Evolutionary conservation across 2,329 filamentous ascomycete species (phyloP).

Genomic region (Penicillium polonicum): DNA sequence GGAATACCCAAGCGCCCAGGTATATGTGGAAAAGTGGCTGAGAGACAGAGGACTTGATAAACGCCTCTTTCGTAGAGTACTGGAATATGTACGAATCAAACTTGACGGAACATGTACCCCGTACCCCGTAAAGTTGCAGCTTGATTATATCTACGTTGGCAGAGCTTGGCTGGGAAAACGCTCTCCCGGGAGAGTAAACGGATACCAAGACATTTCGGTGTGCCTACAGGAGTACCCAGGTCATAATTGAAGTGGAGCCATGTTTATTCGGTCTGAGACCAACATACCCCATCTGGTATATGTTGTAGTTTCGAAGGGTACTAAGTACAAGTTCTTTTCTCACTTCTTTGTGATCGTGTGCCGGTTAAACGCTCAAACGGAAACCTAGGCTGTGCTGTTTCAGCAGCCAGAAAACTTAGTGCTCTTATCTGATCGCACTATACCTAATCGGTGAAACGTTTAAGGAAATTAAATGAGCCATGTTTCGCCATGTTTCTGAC

Average conservation of each 20-base stretch:
- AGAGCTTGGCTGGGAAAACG: not conserved
- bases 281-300: not conserved
- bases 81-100: not conserved
- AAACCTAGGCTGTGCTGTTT: not conserved
- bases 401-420: not conserved
- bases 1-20: not conserved
- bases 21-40: not conserved
- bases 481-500: not conserved
- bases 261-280: not conserved
- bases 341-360: not conserved
- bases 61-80: not conserved
- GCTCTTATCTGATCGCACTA: conserved; percentile 9
- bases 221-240: not conserved
- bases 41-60: not conserved
- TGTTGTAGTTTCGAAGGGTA: not conserved
- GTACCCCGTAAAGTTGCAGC: not conserved
- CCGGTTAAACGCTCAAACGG: not conserved
- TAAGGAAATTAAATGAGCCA: conserved; percentile 4
- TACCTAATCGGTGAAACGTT: not conserved
- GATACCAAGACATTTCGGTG: not conserved
- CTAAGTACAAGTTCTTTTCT: not conserved
- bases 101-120: not conserved
- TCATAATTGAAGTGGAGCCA: not conserved
- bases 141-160: not conserved
- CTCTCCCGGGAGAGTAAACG: not conserved